A percentile compares a stretch with the other conserved stretches of the same genome.
These are phyloP conservation scores for Tillandsia fasciculata DNA, from an alignment of 176 grass and related monocot genomes.

Conservation along the genomic window DNA sequence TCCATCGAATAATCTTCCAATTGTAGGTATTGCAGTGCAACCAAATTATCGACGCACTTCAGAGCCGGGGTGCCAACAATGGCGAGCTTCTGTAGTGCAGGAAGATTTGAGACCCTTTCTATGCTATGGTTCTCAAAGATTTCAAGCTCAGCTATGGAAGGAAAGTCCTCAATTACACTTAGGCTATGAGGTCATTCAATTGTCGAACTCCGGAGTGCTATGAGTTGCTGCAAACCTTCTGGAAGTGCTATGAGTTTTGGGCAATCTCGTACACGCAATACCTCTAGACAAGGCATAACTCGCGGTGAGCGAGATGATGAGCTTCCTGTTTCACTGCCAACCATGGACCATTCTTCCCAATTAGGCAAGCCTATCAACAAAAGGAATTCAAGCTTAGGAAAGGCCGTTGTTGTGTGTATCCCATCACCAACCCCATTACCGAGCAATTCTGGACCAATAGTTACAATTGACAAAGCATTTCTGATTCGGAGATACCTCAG, in stretches of 20 bases:
- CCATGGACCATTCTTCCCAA: conserved; percentile 27
- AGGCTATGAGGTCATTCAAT: neutral
- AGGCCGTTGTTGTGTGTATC: neutral
- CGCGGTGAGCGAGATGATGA: neutral
- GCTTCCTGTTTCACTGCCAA: neutral
- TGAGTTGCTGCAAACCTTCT: conserved; percentile 1
- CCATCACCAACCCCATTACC: no score
- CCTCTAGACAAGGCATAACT: neutral
- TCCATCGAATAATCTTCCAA: neutral
- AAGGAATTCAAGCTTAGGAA: conserved; percentile 22
- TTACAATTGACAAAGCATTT: no score
- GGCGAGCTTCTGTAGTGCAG: neutral
- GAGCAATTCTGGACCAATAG: no score
- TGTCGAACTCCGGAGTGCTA: neutral
- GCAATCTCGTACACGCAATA: neutral
- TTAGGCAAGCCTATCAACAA: conserved; percentile 9
- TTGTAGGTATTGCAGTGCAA: neutral
- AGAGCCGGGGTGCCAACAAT: neutral
- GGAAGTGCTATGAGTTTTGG: conserved; percentile 23
- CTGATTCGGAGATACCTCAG: no score
- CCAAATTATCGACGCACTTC: conserved; percentile 7
- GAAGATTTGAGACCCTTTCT: conserved; percentile 21
- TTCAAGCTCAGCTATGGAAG: neutral
- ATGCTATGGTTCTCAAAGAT: neutral
- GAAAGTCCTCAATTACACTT: conserved; percentile 22